Base-by-base conservation (phyloP, 352 stramenopile genomes). In the Thalassiosira hispida region DNA sequence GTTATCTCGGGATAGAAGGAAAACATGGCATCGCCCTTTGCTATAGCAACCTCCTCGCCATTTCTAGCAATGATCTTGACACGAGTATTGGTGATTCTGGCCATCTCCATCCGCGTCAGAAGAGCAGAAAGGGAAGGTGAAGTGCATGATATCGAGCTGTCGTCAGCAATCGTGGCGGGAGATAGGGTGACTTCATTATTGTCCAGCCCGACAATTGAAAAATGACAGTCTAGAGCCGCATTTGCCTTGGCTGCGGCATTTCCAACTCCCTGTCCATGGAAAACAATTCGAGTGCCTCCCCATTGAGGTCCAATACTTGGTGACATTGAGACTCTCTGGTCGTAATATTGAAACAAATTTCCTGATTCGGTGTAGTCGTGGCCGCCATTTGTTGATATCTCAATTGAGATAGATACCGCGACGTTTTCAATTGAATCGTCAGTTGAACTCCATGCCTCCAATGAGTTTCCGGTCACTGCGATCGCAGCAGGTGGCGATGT, bases 351-450 rank as follows among this genome's bases (percentile, higher is more conserved):
- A 33, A 67, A 79, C 18, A 14, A 16, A 22, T 44, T 22, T 4
- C 49, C 49, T 59, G 70, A 63, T 51, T 59, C 20, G 12, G 70
- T 57, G 27, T 73, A 79, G 14, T 65, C 18, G 27, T 67, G 18
- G 8, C 70, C 70, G 20, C 51, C 35, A 65, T 79, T 79, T 23
- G 51, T 49, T 22, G 70, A 79, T 53, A 79, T 25, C n/a, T 79
- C 60, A 27, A 79, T 4, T 44, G 47, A 47, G n/a, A n/a, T n/a
- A n/a, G n/a, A 38, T 11, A 72, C 52, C 2, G 38, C 38, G 16
- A 42, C 20, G 31, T 42, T 23, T 66, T 25, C 18, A 20, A 42
- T 23, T 22, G n/a, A 16, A 33, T 40, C 18, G 40, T 55, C 16
- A 20, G 20, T 20, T 27, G 20, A 46, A 12, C 63, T 51, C 60